These are phyloP conservation scores for Ceratocystiopsis sp. DNA, from an alignment of 2,329 filamentous ascomycete species.

Conservation along the genomic window DNA sequence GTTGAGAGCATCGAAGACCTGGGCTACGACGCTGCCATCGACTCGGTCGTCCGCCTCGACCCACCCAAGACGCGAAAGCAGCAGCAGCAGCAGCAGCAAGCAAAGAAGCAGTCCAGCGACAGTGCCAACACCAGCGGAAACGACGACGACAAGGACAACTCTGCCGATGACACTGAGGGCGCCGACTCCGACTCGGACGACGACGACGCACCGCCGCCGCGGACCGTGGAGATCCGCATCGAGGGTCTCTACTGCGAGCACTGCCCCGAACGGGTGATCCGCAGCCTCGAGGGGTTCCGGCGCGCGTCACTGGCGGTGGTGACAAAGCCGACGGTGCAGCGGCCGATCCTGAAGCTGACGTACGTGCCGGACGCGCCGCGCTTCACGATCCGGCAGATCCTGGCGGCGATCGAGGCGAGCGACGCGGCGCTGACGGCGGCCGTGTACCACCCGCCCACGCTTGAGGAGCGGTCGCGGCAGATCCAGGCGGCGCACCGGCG, in stretches of 20 bases:
- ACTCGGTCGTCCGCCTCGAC: conserved; percentile 26
- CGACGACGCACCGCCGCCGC: conserved; percentile 12
- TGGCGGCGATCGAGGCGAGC: conserved; percentile 46
- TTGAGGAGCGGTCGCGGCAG: conserved; percentile 63
- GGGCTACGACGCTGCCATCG: conserved; percentile 48
- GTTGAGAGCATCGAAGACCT: conserved; percentile 40
- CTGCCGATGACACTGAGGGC: too few species aligned
- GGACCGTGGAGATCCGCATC: conserved; percentile 47
- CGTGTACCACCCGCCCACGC: conserved; percentile 62
- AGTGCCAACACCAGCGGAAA: neutral
- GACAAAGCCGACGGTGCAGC: conserved; percentile 35
- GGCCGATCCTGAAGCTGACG: conserved; percentile 50
- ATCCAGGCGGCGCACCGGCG: conserved; percentile 56
- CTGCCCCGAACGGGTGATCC: conserved; percentile 43
- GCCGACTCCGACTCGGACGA: too few species aligned
- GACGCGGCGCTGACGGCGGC: conserved; percentile 50
- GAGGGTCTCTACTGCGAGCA: conserved; percentile 61
- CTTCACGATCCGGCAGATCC: conserved; percentile 61
- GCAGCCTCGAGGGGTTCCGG: conserved; percentile 35
- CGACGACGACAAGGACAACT: neutral
- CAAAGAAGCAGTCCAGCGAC: neutral
- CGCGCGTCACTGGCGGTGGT: conserved; percentile 33
- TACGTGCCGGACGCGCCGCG: conserved; percentile 52
- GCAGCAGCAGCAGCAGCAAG: too few species aligned
- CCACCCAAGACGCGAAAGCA: conserved; percentile 10